Evolutionary conservation across 768 basidiomycete species (phyloP).

Genomic region (Pholiota conissans): DNA sequence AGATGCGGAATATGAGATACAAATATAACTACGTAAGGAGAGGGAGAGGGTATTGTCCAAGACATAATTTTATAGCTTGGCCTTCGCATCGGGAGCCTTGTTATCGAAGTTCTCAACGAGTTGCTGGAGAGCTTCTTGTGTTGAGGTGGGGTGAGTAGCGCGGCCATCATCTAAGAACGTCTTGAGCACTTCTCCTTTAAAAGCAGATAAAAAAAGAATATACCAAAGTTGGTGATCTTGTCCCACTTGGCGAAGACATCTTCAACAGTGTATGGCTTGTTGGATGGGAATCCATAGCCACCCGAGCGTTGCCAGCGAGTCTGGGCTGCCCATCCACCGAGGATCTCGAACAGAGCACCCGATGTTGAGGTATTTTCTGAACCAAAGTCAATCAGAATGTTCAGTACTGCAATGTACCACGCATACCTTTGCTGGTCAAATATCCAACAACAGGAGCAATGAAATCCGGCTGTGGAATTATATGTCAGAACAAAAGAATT

Average conservation of each 20-base stretch:
- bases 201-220: conserved; percentile 20
- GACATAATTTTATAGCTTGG: conserved; percentile 46
- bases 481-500: neutral
- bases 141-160: conserved; percentile 76
- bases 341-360: conserved; percentile 81
- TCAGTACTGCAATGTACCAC: too few species aligned
- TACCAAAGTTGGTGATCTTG: conserved; percentile 82
- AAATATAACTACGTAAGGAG: neutral
- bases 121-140: conserved; percentile 75
- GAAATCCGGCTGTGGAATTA: conserved; percentile 68
- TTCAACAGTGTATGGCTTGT: conserved; percentile 75
- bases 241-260: conserved; percentile 80
- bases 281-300: conserved; percentile 85
- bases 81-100: conserved; percentile 42
- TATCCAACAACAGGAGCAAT: conserved; percentile 93
- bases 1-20: conserved; percentile 5
- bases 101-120: conserved; percentile 54
- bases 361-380: conserved; percentile 68
- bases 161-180: conserved; percentile 65
- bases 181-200: neutral
- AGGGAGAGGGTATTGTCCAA: conserved; percentile 3
- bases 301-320: conserved; percentile 91
- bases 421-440: conserved; percentile 69
- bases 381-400: conserved; percentile 19
- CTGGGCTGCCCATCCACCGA: conserved; percentile 90